phyloP scores from a whole-genome alignment of 345 rosid species.

The Clarkia xantiana region DNA sequence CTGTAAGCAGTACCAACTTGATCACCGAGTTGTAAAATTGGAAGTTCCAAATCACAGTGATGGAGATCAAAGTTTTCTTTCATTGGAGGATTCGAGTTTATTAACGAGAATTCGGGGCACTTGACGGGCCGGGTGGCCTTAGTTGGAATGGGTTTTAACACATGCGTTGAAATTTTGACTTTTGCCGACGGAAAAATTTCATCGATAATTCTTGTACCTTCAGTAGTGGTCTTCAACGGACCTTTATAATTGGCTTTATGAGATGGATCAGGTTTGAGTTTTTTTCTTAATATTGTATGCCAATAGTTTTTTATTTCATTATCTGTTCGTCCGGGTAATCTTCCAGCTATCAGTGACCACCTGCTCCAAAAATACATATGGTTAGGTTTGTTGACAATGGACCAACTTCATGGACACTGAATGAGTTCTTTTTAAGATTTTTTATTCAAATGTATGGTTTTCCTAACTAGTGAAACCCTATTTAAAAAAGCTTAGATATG shows the following conservation, averaged over 20 bases:
- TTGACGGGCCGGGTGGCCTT: constrained; percentile 24
- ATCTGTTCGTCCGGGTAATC: constrained; percentile 71
- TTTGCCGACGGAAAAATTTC: no score
- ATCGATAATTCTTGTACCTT: no score
- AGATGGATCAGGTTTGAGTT: constrained; percentile 11
- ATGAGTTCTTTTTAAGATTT: no score
- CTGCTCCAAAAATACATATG: constrained; percentile 19
- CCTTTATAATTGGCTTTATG: neutral
- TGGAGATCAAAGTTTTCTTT: neutral
- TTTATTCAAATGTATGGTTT: no score
- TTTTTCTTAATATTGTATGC: constrained; percentile 38
- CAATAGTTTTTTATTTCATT: constrained; percentile 60
- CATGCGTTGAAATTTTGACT: no score
- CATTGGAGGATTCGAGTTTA: neutral
- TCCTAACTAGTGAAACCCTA: no score
- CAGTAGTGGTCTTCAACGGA: constrained; percentile 2
- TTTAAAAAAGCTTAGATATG: no score
- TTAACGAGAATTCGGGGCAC: constrained; percentile 13
- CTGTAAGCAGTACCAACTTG: no score
- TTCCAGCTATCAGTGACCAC: constrained; percentile 61
- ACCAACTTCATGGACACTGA: no score
- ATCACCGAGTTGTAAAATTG: neutral
- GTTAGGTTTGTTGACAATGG: no score
- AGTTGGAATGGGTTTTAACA: neutral
- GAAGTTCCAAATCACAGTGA: constrained; percentile 1